Conservation (phyloP, 345 rosid species). For the Nasturtium officinale region DNA sequence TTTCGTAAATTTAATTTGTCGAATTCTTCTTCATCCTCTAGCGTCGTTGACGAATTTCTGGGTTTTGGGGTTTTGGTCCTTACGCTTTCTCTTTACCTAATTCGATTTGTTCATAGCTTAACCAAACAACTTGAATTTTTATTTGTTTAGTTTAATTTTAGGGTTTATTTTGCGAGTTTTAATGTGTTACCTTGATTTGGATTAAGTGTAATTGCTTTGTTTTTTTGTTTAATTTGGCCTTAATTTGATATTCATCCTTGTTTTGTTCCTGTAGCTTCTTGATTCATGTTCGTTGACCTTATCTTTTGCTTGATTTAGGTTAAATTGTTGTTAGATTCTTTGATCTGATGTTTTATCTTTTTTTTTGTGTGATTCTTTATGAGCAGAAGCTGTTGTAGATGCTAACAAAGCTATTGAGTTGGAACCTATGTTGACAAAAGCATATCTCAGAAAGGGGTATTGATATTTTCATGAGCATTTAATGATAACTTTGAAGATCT, state of each 20-base stretch:
- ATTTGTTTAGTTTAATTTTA: not conserved
- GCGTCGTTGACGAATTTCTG: not conserved
- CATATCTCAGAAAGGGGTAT: constrained; percentile 77
- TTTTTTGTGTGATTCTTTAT: not conserved
- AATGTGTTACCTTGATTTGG: constrained; percentile 1
- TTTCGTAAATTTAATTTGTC: not conserved
- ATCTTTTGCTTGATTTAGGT: not conserved
- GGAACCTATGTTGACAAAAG: constrained; percentile 62
- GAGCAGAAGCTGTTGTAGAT: constrained; percentile 79
- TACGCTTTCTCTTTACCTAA: not conserved
- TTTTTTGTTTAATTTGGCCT: no score
- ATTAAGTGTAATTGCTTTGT: not conserved
- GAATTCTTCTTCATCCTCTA: constrained; percentile 7
- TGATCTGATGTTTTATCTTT: not conserved
- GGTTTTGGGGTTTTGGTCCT: not conserved
- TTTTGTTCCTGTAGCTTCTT: not conserved
- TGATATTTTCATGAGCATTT: not conserved
- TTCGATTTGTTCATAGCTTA: constrained; percentile 8
- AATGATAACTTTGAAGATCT: not conserved
- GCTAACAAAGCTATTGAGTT: constrained; percentile 71
- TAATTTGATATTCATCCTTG: not conserved
- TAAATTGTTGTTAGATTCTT: not conserved
- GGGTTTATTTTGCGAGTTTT: constrained; percentile 15
- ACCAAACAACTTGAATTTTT: not conserved
- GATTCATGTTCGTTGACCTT: not conserved